A percentile compares a stretch with the other conserved stretches of the same genome.
Evolutionary conservation across 2,329 filamentous ascomycete species (phyloP).

Genomic region (Neophaeococcomyces aloes): DNA sequence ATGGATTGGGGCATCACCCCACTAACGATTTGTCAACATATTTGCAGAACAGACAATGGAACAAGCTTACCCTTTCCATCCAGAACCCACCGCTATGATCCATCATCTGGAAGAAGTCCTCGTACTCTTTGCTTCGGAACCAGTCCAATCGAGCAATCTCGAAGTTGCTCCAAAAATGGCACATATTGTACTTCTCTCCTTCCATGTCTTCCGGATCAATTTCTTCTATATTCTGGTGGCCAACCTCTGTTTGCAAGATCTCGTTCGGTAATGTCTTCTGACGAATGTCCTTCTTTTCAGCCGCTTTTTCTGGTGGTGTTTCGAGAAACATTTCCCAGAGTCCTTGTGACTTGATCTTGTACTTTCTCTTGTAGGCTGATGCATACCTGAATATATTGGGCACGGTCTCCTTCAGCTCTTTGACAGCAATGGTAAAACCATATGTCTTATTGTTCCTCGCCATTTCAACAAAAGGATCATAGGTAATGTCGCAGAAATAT

Average conservation of each 20-base stretch:
- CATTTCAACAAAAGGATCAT: slow-evolving; percentile 96
- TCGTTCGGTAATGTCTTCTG: slow-evolving; percentile 68
- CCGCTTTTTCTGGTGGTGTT: slow-evolving; percentile 46
- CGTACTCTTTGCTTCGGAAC: slow-evolving; percentile 95
- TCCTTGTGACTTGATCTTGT: slow-evolving; percentile 82
- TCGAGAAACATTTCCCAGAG: slow-evolving; percentile 99
- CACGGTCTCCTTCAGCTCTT: slow-evolving; percentile 93
- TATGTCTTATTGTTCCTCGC: slow-evolving; percentile 92
- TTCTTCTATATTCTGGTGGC: slow-evolving; percentile 58
- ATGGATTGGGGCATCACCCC: slow-evolving; percentile 97
- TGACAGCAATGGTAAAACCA: slow-evolving; percentile 96
- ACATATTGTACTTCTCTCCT: slow-evolving; percentile 98
- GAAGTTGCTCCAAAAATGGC: slow-evolving; percentile 99
- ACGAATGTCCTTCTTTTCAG: slow-evolving; percentile 48
- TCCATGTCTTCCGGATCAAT: slow-evolving; percentile 93
- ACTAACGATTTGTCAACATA: slow-evolving; percentile 47
- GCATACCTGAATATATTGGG: slow-evolving; percentile 98
- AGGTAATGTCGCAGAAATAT: slow-evolving; percentile 99
- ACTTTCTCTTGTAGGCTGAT: slow-evolving; percentile 89
- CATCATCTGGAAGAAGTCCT: slow-evolving; percentile 99
- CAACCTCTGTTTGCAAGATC: slow-evolving; percentile 65
- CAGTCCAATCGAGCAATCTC: slow-evolving; percentile 91
- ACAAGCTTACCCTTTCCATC: slow-evolving; percentile 80
- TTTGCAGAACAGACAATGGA: not conserved
- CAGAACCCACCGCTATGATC: slow-evolving; percentile 95